These are phyloP conservation scores for Mariannaea elegans DNA, from an alignment of 2,329 filamentous ascomycete species.

Conservation along the genomic window DNA sequence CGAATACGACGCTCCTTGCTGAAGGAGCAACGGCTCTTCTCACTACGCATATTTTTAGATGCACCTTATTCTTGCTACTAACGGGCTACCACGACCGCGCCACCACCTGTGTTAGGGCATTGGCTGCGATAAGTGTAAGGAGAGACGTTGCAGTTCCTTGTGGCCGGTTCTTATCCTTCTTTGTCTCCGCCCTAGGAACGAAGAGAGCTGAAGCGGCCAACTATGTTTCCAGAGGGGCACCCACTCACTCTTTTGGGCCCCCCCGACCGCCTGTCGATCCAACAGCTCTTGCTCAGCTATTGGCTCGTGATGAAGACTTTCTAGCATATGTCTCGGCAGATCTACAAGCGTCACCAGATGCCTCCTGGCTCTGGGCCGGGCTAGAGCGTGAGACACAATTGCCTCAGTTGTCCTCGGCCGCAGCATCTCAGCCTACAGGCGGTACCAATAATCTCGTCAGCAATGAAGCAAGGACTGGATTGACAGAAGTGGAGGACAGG, in stretches of 20 bases:
- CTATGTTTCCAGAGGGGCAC: conserved; percentile 47
- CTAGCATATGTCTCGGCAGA: conserved; percentile 88
- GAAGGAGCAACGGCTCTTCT: conserved; percentile 78
- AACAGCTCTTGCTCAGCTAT: conserved; percentile 43
- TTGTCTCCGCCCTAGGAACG: conserved; percentile 71
- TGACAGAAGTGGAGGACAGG: conserved; percentile 65
- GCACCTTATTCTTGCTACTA: conserved; percentile 80
- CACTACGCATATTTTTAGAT: conserved; percentile 88
- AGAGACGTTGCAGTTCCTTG: conserved; percentile 80
- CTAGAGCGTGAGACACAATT: conserved; percentile 59
- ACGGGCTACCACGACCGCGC: conserved; percentile 78
- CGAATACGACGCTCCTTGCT: conserved; percentile 63
- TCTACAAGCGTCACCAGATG: conserved; percentile 80
- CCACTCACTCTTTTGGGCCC: conserved; percentile 44
- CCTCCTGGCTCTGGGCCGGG: conserved; percentile 84
- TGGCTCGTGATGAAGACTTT: conserved; percentile 80
- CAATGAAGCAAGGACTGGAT: conserved; percentile 58
- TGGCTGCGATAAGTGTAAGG: conserved; percentile 74
- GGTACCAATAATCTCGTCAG: conserved; percentile 53
- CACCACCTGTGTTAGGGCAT: conserved; percentile 75
- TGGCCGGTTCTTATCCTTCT: conserved; percentile 84
- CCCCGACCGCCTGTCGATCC: conserved; percentile 44
- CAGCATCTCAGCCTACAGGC: conserved; percentile 31
- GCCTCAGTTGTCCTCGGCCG: conserved; percentile 31
- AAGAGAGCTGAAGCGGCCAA: conserved; percentile 59